phyloP scores from a whole-genome alignment of 1,284 basidiomycete genomes.

The Hypsizygus ulmarius region DNA sequence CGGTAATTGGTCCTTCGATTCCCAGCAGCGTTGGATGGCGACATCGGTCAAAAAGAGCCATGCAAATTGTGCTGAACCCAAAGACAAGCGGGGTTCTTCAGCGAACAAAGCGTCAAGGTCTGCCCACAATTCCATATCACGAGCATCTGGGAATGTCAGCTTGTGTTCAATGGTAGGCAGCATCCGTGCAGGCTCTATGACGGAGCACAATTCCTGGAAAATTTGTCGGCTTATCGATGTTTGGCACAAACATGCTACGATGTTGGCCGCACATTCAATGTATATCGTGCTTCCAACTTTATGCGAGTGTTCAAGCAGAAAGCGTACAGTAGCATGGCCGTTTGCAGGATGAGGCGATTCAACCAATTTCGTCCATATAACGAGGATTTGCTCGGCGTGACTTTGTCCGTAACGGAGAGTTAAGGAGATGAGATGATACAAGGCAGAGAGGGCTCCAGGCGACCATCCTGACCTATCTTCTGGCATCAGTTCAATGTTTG shows the following conservation, averaged over 20 bases:
- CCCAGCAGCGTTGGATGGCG: conserved; percentile 77
- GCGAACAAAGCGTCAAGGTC: conserved; percentile 73
- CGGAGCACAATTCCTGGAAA: conserved; percentile 80
- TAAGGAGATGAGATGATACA: conserved; percentile 85
- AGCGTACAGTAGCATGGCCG: conserved; percentile 78
- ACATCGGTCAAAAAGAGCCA: conserved; percentile 85
- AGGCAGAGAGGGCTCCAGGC: conserved; percentile 58
- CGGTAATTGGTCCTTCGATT: conserved; percentile 69
- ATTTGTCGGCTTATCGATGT: conserved; percentile 73
- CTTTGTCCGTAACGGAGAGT: conserved; percentile 78
- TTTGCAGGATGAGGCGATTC: conserved; percentile 70
- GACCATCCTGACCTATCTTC: conserved; percentile 59
- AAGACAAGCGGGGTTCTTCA: conserved; percentile 62
- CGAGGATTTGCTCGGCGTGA: conserved; percentile 82
- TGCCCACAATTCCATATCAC: conserved; percentile 72
- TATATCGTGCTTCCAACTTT: conserved; percentile 81
- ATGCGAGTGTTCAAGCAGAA: conserved; percentile 85
- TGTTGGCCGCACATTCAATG: conserved; percentile 76
- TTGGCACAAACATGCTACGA: conserved; percentile 83
- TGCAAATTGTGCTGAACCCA: conserved; percentile 85
- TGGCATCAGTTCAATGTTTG: conserved; percentile 67
- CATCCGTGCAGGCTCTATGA: conserved; percentile 86
- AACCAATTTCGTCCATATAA: conserved; percentile 78
- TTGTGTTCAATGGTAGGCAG: conserved; percentile 73
- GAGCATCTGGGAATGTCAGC: conserved; percentile 61